phyloP scores from a whole-genome alignment of 805 yeast species.

The Cyberlindnera maclurae region DNA sequence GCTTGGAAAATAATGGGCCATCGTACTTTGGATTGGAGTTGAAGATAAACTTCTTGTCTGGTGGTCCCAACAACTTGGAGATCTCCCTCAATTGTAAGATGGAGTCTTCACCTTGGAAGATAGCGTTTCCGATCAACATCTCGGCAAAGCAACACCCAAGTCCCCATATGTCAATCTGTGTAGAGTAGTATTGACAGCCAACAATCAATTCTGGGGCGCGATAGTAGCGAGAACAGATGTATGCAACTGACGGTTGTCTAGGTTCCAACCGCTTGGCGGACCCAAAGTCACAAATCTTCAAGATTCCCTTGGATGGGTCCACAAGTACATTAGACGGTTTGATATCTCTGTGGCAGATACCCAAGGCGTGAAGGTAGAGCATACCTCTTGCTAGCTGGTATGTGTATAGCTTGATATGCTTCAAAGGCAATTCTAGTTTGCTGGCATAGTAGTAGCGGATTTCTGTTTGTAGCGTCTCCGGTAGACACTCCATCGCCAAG shows the following conservation, averaged over 20 bases:
- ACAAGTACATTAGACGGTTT: slow-evolving; percentile 78
- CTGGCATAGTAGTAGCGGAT: slow-evolving; percentile 60
- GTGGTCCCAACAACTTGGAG: slow-evolving; percentile 86
- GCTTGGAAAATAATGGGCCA: slow-evolving; percentile 66
- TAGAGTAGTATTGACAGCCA: slow-evolving; percentile 81
- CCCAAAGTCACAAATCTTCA: slow-evolving; percentile 82
- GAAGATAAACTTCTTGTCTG: slow-evolving; percentile 62
- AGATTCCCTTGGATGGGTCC: slow-evolving; percentile 56
- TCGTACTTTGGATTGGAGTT: slow-evolving; percentile 69
- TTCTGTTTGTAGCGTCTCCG: slow-evolving; percentile 72
- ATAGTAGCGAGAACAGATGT: slow-evolving; percentile 92
- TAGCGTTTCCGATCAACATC: slow-evolving; percentile 83
- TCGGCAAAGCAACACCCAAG: slow-evolving; percentile 95
- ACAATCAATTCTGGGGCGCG: slow-evolving; percentile 94
- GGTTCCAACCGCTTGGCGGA: slow-evolving; percentile 74
- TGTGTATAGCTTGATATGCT: slow-evolving; percentile 69
- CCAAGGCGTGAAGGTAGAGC: slow-evolving; percentile 74
- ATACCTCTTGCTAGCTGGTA: slow-evolving; percentile 79
- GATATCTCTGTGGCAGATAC: slow-evolving; percentile 77
- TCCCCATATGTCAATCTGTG: slow-evolving; percentile 96
- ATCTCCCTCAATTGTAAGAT: slow-evolving; percentile 84
- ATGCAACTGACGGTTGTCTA: slow-evolving; percentile 84
- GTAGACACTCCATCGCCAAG: slow-evolving; percentile 81
- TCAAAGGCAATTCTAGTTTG: slow-evolving; percentile 56
- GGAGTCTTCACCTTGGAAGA: slow-evolving; percentile 93